Conservation (phyloP, 208 protist species). For the Naegleria gruberi region DNA sequence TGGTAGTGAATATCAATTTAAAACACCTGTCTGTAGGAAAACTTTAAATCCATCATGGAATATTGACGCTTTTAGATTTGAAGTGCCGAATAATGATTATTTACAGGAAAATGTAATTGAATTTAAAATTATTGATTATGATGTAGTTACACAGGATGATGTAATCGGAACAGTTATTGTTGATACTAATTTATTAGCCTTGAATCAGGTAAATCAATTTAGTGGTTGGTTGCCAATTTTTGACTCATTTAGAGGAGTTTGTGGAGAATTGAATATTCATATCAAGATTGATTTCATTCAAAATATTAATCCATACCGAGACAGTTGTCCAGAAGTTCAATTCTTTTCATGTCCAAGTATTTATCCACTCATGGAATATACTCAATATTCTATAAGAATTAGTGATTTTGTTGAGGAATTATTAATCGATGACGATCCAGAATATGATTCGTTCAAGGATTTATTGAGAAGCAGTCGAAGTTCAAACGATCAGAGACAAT, state of each 20-base stretch:
- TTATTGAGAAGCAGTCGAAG: conserved; percentile 46
- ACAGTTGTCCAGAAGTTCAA: conserved; percentile 45
- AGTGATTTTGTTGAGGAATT: conserved; percentile 56
- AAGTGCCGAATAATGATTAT: neutral
- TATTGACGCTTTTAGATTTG: neutral
- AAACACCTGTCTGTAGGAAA: neutral
- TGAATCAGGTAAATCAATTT: neutral
- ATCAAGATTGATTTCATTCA: conserved; percentile 42
- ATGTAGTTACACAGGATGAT: neutral
- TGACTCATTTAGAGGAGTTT: conserved; percentile 44
- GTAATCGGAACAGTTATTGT: neutral
- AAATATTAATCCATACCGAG: conserved; percentile 43
- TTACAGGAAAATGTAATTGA: neutral
- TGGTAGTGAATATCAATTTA: conserved; percentile 53
- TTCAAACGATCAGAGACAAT: conserved; percentile 55
- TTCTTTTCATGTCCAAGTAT: conserved; percentile 37
- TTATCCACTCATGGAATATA: conserved; percentile 1
- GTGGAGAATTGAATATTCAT: conserved; percentile 36
- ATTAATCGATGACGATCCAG: conserved; percentile 59
- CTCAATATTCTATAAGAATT: conserved; percentile 20
- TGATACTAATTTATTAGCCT: neutral
- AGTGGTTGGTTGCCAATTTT: conserved; percentile 51
- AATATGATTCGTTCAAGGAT: conserved; percentile 57
- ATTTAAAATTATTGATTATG: neutral
- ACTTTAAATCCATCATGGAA: neutral